phyloP scores from a whole-genome alignment of 2,329 filamentous ascomycete genomes.

The Aspergillus udagawae region DNA sequence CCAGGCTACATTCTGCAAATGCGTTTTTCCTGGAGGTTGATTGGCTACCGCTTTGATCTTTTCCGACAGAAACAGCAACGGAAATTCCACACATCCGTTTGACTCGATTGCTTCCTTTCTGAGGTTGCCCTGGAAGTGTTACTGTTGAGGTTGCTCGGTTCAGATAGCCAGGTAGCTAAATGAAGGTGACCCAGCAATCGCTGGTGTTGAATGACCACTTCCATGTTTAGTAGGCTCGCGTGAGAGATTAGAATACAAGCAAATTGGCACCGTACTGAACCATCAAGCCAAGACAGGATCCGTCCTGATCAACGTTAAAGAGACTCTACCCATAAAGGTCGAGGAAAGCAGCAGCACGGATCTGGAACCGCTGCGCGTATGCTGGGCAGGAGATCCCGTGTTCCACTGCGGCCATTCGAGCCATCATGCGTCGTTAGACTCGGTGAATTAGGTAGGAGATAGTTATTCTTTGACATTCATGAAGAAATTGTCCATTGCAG shows the following conservation, averaged over 20 bases:
- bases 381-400: too few species aligned
- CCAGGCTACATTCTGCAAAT: not conserved
- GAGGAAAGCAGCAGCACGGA: not conserved
- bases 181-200: too few species aligned
- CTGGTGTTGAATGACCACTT: too few species aligned
- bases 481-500: too few species aligned
- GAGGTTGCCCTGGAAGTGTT: too few species aligned
- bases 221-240: not conserved
- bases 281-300: not conserved
- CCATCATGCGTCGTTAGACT: not conserved
- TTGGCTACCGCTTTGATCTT: not conserved
- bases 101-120: not conserved
- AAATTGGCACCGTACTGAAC: not conserved
- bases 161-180: too few species aligned
- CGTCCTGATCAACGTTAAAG: not conserved
- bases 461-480: not conserved
- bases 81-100: not conserved
- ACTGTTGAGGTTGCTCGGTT: too few species aligned
- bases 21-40: not conserved
- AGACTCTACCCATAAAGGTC: not conserved
- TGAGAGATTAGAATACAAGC: not conserved
- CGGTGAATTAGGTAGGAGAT: not conserved
- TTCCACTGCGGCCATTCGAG: not conserved
- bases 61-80: not conserved
- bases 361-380: too few species aligned